These are phyloP conservation scores for Trypanosomatidae sp. DNA, from an alignment of 208 protist species.

Conservation along the genomic window DNA sequence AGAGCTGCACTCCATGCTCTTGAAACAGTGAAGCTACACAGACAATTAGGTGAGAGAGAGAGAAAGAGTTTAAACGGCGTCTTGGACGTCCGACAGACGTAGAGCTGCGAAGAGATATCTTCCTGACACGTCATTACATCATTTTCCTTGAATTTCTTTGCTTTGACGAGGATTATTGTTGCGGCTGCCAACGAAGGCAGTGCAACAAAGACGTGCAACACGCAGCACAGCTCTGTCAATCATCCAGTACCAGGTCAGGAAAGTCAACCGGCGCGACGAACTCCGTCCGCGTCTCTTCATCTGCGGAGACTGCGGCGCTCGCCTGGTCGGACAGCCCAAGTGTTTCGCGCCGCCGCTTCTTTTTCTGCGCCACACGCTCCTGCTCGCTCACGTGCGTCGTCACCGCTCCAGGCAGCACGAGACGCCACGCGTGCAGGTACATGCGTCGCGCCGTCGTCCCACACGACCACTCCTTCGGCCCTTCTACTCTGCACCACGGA, in stretches of 20 bases:
- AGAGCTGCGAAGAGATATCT: no score
- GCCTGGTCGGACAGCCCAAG: slow-evolving; percentile 30
- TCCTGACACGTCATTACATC: no score
- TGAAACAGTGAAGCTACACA: no score
- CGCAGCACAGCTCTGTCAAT: not conserved
- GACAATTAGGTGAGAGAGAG: no score
- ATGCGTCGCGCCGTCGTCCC: slow-evolving; percentile 45
- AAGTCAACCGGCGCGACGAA: slow-evolving; percentile 33
- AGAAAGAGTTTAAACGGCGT: no score
- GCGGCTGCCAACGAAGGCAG: no score
- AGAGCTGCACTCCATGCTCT: no score
- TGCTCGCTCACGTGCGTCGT: slow-evolving; percentile 17
- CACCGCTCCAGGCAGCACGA: slow-evolving; percentile 43
- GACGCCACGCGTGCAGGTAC: slow-evolving; percentile 78
- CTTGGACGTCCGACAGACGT: no score
- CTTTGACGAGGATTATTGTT: no score
- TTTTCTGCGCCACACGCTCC: slow-evolving; percentile 52
- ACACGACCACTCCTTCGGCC: not conserved
- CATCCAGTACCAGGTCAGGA: slow-evolving; percentile 2
- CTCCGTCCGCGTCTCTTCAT: slow-evolving; percentile 35
- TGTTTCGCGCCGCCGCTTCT: slow-evolving; percentile 53
- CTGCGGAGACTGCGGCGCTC: slow-evolving; percentile 3
- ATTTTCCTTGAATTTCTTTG: no score
- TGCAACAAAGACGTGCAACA: not conserved
- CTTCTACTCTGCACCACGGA: slow-evolving; percentile 7